These are phyloP conservation scores for Sclerotinia spermophila DNA, from an alignment of 2,329 filamentous ascomycete species.

Conservation along the genomic window DNA sequence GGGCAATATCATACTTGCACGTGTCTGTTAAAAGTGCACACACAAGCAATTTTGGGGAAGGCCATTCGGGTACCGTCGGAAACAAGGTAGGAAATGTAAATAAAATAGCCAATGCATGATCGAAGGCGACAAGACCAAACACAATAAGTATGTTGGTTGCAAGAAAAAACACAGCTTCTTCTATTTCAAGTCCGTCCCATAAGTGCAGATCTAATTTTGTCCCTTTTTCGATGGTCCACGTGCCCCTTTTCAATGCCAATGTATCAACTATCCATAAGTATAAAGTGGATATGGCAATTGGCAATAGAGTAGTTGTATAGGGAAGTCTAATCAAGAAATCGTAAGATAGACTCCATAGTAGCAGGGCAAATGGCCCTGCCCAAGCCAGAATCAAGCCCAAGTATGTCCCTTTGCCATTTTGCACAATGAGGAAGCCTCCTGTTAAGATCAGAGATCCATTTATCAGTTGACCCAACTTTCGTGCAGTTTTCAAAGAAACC, in stretches of 20 bases:
- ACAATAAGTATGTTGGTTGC: slow-evolving; percentile 67
- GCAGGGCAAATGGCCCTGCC: slow-evolving; percentile 62
- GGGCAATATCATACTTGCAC: slow-evolving; percentile 52
- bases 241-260: slow-evolving; percentile 61
- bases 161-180: slow-evolving; percentile 73
- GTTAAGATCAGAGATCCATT: slow-evolving; percentile 44
- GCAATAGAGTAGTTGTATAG: slow-evolving; percentile 51
- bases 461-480: slow-evolving; percentile 48
- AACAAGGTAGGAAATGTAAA: slow-evolving; percentile 60
- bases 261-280: slow-evolving; percentile 74
- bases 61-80: slow-evolving; percentile 46
- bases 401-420: slow-evolving; percentile 55
- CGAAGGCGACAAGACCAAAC: slow-evolving; percentile 64
- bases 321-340: slow-evolving; percentile 62
- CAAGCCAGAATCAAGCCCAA: slow-evolving; percentile 66
- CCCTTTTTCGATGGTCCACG: slow-evolving; percentile 65
- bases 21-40: slow-evolving; percentile 47
- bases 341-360: slow-evolving; percentile 62
- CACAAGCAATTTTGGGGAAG: slow-evolving; percentile 49
- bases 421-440: slow-evolving; percentile 46
- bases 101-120: slow-evolving; percentile 63
- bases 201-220: slow-evolving; percentile 64
- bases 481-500: slow-evolving; percentile 29
- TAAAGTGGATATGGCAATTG: slow-evolving; percentile 60
- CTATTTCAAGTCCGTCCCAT: slow-evolving; percentile 65